phyloP scores from a whole-genome alignment of 495 filamentous ascomycete genomes.

The Hypomontagnella submonticulosa region DNA sequence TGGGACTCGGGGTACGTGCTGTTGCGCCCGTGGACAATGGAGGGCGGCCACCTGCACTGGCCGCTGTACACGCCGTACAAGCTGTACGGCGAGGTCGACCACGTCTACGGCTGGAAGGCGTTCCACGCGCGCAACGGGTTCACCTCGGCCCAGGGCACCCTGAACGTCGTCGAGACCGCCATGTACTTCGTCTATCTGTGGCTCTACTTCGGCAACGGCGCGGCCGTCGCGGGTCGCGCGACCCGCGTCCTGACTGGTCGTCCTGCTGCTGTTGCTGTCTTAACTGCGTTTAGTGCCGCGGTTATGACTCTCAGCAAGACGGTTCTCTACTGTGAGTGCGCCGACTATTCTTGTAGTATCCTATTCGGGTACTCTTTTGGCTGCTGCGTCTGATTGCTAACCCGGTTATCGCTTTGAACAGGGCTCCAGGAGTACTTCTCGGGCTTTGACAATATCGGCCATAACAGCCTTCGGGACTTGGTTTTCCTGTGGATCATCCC shows the following conservation, averaged over 20 bases:
- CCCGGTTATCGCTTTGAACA: slow-evolving; percentile 45
- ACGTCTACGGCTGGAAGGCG: slow-evolving; percentile 85
- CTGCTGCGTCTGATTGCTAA: slow-evolving; percentile 12
- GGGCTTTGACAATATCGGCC: slow-evolving; percentile 81
- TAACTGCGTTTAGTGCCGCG: slow-evolving; percentile 74
- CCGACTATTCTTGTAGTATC: background rate
- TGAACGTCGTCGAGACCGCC: slow-evolving; percentile 80
- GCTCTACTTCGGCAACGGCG: slow-evolving; percentile 65
- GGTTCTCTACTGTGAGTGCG: slow-evolving; percentile 77
- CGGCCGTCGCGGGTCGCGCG: slow-evolving; percentile 43
- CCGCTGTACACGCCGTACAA: slow-evolving; percentile 83
- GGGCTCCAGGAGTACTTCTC: slow-evolving; percentile 83
- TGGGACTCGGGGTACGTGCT: slow-evolving; percentile 89
- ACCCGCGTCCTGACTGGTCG: slow-evolving; percentile 63
- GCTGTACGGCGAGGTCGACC: slow-evolving; percentile 83
- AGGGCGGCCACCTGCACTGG: slow-evolving; percentile 77
- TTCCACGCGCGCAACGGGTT: slow-evolving; percentile 79
- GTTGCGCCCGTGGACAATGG: slow-evolving; percentile 85
- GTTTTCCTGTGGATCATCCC: slow-evolving; percentile 80
- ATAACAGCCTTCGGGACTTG: slow-evolving; percentile 69
- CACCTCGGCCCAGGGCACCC: slow-evolving; percentile 75
- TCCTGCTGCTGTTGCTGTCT: slow-evolving; percentile 68
- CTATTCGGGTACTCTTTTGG: background rate
- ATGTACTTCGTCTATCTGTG: slow-evolving; percentile 77
- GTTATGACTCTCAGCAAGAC: slow-evolving; percentile 92